Percentiles rank a stretch among this genome's conserved stretches.
These are phyloP conservation scores for Sphaerulina musiva DNA, from an alignment of 2,329 filamentous ascomycete genomes.

Conservation along the genomic window DNA sequence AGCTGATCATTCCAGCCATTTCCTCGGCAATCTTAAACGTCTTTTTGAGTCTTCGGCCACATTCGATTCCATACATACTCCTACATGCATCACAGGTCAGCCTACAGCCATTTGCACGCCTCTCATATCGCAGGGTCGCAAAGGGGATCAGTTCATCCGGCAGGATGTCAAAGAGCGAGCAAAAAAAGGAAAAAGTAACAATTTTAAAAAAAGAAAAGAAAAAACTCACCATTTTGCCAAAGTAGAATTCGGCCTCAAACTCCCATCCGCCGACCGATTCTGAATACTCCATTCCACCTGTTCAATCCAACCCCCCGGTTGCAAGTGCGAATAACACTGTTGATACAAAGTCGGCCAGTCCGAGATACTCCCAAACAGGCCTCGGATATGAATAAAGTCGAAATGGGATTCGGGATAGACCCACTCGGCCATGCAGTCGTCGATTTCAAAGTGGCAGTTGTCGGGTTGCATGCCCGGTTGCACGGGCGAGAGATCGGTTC, in stretches of 20 bases:
- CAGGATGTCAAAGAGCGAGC: neutral
- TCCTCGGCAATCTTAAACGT: conserved; percentile 29
- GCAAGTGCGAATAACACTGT: conserved; percentile 35
- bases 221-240: conserved; percentile 23
- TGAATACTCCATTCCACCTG: conserved; percentile 36
- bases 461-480: conserved; percentile 29
- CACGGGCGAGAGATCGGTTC: conserved; percentile 35
- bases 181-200: too few relatives aligned
- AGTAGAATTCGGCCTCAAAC: conserved; percentile 21
- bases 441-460: conserved; percentile 43
- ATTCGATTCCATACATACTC: conserved; percentile 20
- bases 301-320: conserved; percentile 41
- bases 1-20: conserved; percentile 24
- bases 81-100: neutral
- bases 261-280: conserved; percentile 27
- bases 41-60: conserved; percentile 24
- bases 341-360: conserved; percentile 39
- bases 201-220: neutral
- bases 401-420: conserved; percentile 36
- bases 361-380: conserved; percentile 37
- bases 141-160: too few relatives aligned
- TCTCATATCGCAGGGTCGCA: neutral
- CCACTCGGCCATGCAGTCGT: conserved; percentile 39
- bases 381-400: conserved; percentile 40
- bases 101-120: neutral